phyloP scores from a whole-genome alignment of 192 early-diverging fungal species.

The Entomortierella lignicola region DNA sequence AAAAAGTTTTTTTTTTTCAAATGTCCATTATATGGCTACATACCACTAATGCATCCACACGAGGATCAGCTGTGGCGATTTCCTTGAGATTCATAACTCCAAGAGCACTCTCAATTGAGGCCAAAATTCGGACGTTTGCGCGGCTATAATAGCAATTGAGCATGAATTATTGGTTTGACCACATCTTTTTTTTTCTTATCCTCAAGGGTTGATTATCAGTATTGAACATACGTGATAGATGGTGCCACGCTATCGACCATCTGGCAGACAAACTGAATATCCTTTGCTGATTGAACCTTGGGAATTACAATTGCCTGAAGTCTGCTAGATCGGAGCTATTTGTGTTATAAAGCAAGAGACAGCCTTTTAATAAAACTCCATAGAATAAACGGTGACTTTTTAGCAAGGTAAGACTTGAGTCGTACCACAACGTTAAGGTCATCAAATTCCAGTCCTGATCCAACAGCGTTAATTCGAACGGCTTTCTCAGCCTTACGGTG shows the following conservation, averaged over 20 bases:
- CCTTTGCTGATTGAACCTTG: conserved; percentile 84
- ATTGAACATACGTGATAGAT: conserved; percentile 64
- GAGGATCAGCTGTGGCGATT: conserved; percentile 78
- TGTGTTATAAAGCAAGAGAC: background rate
- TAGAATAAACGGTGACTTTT: too few species aligned
- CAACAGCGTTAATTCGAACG: conserved; percentile 91
- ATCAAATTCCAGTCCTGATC: conserved; percentile 79
- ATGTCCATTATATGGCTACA: background rate
- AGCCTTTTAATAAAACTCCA: background rate
- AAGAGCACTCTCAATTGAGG: conserved; percentile 89
- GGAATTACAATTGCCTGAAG: conserved; percentile 87
- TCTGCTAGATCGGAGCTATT: conserved; percentile 69
- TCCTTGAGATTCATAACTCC: conserved; percentile 89
- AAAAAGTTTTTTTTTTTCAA: background rate
- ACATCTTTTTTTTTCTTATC: too few species aligned
- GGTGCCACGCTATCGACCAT: conserved; percentile 80
- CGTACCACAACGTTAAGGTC: conserved; percentile 84
- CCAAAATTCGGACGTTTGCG: conserved; percentile 81
- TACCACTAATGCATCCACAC: conserved; percentile 86
- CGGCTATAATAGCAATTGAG: conserved; percentile 48
- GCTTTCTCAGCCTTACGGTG: conserved; percentile 81
- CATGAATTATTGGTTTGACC: too few species aligned
- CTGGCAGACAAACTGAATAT: conserved; percentile 78
- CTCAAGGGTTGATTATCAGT: too few species aligned
- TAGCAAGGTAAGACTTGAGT: too few species aligned